These are phyloP conservation scores for Cladorrhinum sp. DNA, from an alignment of 2,329 filamentous ascomycete species.

Conservation along the genomic window DNA sequence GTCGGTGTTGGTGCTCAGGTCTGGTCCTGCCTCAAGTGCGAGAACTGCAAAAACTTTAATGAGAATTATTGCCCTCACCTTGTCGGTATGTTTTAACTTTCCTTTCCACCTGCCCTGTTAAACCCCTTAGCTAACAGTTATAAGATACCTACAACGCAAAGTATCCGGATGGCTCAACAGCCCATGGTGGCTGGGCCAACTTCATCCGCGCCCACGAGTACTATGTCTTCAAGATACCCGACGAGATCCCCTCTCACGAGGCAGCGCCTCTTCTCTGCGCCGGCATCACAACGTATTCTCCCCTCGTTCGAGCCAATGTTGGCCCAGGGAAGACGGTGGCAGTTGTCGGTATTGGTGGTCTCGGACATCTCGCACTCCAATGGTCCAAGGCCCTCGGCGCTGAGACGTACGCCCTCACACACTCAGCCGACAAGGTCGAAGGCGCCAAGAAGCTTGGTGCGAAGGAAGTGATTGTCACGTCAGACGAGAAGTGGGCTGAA, in stretches of 20 bases:
- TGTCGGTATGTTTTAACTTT: constrained; percentile 33
- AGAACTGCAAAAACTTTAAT: constrained; percentile 42
- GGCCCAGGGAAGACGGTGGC: constrained; percentile 70
- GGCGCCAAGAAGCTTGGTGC: constrained; percentile 63
- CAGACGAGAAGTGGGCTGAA: constrained; percentile 55
- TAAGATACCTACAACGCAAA: constrained; percentile 55
- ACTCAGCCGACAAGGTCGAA: constrained; percentile 54
- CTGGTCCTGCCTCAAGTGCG: constrained; percentile 52
- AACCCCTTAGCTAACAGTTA: background rate
- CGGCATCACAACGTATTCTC: constrained; percentile 70
- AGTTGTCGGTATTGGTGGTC: constrained; percentile 68
- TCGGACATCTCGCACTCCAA: constrained; percentile 71
- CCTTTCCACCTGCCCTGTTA: background rate
- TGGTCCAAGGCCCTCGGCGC: constrained; percentile 69
- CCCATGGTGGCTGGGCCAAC: constrained; percentile 62
- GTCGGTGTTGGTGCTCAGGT: constrained; percentile 63
- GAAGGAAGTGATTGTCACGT: constrained; percentile 48
- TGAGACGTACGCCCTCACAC: constrained; percentile 63
- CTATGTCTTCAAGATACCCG: constrained; percentile 60
- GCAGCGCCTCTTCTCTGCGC: constrained; percentile 73
- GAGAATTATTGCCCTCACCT: constrained; percentile 49
- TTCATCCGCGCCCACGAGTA: constrained; percentile 50
- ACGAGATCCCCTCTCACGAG: constrained; percentile 45
- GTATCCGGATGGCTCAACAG: constrained; percentile 56
- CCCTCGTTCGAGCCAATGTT: constrained; percentile 62